Base-by-base conservation (phyloP, 106 monocot species). In the Chionographis japonica region DNA sequence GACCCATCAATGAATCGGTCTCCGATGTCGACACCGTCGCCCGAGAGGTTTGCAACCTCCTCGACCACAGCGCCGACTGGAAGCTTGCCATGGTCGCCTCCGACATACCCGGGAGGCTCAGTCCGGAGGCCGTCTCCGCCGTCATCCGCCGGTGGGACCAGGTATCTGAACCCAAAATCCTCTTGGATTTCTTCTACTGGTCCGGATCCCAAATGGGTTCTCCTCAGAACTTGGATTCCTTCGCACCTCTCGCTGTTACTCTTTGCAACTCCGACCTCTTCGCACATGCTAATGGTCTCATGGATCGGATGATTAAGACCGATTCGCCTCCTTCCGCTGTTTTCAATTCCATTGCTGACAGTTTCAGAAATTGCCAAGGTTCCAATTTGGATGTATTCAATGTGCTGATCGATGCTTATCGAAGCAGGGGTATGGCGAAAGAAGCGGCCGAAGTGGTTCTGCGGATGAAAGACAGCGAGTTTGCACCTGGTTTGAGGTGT, bases 171-270 rank as follows among this genome's bases (percentile, higher is more conserved):
- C 75, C 75, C 18, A 65, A 68, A 16, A 71, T 74, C 35, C 80
- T 88, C 57, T 41, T 88, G 0, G 81, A 88, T 39, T 88, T 94
- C 85, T 85, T 94, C 77, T 66, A 85, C 35, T 90, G 85, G 85
- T 83, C 94, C 4, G 46, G 58, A 7, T 67, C 75, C 37, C 71
- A 72, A 18, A 70, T 82, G 43, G 68, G 60, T 12, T 41, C 40
- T 13, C 77, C 78, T 12, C 87, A 75, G 4, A 64, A 37, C 4
- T 39, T 77, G 12, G 79, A 73, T 4, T 83, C 90, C 8, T 94
- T 76, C 67, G 37, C 88, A 4, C 17, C 17, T 4, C 83, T 94
- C 36, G 84, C 88, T 12, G 50, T 94, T 12, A 2, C 5, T 12
- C 81, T 94, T 8, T 83, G 82, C 69, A 75, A 90, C 39, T 60